These are phyloP conservation scores for Suillus paluster DNA, from an alignment of 768 basidiomycete species.

Conservation along the genomic window DNA sequence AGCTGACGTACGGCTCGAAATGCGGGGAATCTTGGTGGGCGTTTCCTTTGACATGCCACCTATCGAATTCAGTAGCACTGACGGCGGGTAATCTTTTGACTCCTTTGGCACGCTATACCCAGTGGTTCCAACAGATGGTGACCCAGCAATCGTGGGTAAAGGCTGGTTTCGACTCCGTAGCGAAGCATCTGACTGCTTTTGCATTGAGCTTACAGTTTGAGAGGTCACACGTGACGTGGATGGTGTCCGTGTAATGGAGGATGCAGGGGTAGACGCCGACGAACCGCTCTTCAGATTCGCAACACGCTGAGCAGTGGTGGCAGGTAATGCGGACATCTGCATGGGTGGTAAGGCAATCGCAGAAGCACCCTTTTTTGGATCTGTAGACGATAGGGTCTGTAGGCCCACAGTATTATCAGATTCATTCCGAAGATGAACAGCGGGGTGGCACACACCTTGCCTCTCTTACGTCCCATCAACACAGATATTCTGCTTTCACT, in stretches of 20 bases:
- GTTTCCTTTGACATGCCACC: slow-evolving; percentile 74
- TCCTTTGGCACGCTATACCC: slow-evolving; percentile 59
- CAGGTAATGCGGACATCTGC: slow-evolving; percentile 86
- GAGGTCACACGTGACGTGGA: slow-evolving; percentile 72
- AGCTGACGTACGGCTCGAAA: slow-evolving; percentile 83
- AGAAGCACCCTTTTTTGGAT: slow-evolving; percentile 74
- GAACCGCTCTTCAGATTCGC: slow-evolving; percentile 72
- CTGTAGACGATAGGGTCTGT: slow-evolving; percentile 84
- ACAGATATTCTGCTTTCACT: slow-evolving; percentile 90
- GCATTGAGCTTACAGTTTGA: slow-evolving; percentile 85
- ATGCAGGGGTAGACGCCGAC: slow-evolving; percentile 47
- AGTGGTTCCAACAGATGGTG: slow-evolving; percentile 81
- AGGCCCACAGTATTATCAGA: not conserved
- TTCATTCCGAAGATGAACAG: slow-evolving; percentile 7
- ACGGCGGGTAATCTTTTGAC: slow-evolving; percentile 57
- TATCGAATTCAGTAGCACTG: slow-evolving; percentile 55
- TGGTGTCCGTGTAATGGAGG: slow-evolving; percentile 43
- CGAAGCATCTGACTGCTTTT: slow-evolving; percentile 84
- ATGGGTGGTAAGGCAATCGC: slow-evolving; percentile 83
- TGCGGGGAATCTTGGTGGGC: slow-evolving; percentile 91
- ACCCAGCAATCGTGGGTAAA: slow-evolving; percentile 91
- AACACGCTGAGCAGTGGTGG: slow-evolving; percentile 81
- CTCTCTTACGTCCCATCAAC: slow-evolving; percentile 86
- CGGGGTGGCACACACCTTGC: slow-evolving; percentile 68
- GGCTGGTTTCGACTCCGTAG: slow-evolving; percentile 69